A percentile compares a stretch with the other conserved stretches of the same genome.
These are phyloP conservation scores for Myxozyma neotropica DNA, from an alignment of 805 yeast genomes.

Conservation along the genomic window DNA sequence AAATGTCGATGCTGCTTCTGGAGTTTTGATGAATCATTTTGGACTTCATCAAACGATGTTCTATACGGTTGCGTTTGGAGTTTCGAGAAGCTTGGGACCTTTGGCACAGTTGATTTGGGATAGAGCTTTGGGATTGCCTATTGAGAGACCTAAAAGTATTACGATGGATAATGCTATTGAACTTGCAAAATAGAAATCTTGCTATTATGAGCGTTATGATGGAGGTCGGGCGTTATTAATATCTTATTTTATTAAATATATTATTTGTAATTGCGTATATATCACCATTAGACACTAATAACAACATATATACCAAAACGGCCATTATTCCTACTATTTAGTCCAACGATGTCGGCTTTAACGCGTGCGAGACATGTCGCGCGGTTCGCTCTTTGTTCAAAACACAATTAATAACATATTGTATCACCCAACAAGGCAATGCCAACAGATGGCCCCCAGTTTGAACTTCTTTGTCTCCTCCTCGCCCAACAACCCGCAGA, in stretches of 20 bases:
- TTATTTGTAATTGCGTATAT: too few species aligned
- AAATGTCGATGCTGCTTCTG: slow-evolving; percentile 79
- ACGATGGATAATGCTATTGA: slow-evolving; percentile 88
- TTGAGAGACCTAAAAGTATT: slow-evolving; percentile 87
- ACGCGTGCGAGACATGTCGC: too few species aligned
- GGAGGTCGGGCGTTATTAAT: background rate
- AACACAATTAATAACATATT: too few species aligned
- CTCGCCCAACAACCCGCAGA: background rate
- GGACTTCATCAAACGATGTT: slow-evolving; percentile 72
- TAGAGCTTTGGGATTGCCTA: slow-evolving; percentile 73
- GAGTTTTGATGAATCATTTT: slow-evolving; percentile 77
- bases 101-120: slow-evolving; percentile 79
- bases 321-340: too few species aligned
- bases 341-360: too few species aligned
- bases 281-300: too few species aligned
- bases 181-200: slow-evolving; percentile 32
- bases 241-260: too few species aligned
- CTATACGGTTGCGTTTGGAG: slow-evolving; percentile 82
- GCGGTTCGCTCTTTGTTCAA: too few species aligned
- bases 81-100: slow-evolving; percentile 78
- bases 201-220: too few species aligned
- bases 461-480: background rate
- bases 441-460: too few species aligned
- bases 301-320: too few species aligned
- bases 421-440: too few species aligned